Base-by-base conservation (phyloP, 345 rosid genomes). In the Sisymbrium altissimum region DNA sequence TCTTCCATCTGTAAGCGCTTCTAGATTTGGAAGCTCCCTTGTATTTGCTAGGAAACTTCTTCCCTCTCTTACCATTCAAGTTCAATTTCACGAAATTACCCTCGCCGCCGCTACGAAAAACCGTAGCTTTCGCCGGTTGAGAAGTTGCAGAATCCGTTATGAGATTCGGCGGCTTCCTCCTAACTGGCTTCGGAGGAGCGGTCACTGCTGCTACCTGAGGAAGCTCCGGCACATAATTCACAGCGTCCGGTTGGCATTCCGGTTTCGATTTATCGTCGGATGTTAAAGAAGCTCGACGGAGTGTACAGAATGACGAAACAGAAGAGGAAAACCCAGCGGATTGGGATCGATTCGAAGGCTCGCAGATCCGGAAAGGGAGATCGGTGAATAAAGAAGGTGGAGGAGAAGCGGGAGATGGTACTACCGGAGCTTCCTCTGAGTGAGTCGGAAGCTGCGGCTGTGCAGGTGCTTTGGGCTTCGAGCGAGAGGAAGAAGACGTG, bases 71-170 rank as follows among this genome's bases (percentile, higher is more conserved):
- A 15, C 84, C 76, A n/a, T 78, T 91, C 71, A 90, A 59, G 64
- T 92, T 88, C 38, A 88, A 82, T 84, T 79, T 92, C 35, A 95
- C 97, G 64, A 95, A 95, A 78, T 95, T 95, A 57, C 99, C 99
- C 74, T 92, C 96, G 9, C 58, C 67, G 8, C 67, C 64, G 39
- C 70, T 78, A 45, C 82, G 81, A 30, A 75, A 57, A 38, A 84
- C 87, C 27, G 78, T 79, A 71, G 88, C 45, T 66, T 84, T 91
- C 52, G 78, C 85, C 4, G 87, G 81, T 11, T 84, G 89, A 54
- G 82, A 57, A 40, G 68, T 27, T 52, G 44, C 0, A 33, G 66
- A 49, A 5, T 70, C 80, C 1, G 82, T 70, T 15, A 95, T 85
- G 77, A 95, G 79, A 81, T 89, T 92, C 21, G 84, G 85, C 64